Percentiles rank a stretch among this genome's conserved stretches.
Evolutionary conservation across 2,329 filamentous ascomycete genomes (phyloP).

Genomic region (Aspergillus pseudonomiae): DNA sequence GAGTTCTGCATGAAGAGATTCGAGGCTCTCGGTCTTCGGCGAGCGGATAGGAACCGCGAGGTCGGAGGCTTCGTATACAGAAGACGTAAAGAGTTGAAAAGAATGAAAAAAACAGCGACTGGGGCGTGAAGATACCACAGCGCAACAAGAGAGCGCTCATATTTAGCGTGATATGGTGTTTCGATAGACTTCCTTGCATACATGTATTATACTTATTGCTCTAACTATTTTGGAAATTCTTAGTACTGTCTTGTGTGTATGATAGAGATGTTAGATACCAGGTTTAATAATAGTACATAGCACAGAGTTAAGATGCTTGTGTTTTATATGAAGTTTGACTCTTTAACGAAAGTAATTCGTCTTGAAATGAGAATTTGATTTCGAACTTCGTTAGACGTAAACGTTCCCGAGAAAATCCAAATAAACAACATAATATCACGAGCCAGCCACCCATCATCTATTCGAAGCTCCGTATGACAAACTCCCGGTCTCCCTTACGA

Average conservation of each 20-base stretch:
- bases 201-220: not conserved
- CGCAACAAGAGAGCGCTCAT: not conserved
- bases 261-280: slow-evolving; percentile 2
- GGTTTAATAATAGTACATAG: not conserved
- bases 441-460: slow-evolving; percentile 1
- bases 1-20: slow-evolving; percentile 40
- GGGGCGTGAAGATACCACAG: not conserved
- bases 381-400: not conserved
- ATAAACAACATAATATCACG: not conserved
- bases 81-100: slow-evolving; percentile 14
- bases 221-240: not conserved
- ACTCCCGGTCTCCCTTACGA: not conserved
- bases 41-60: slow-evolving; percentile 38
- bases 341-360: not conserved
- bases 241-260: not conserved
- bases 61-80: slow-evolving; percentile 34
- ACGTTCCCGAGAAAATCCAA: not conserved
- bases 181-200: not conserved
- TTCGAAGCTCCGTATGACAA: not conserved
- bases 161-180: not conserved
- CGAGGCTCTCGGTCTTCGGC: slow-evolving; percentile 28
- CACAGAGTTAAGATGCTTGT: not conserved
- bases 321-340: too few relatives aligned
- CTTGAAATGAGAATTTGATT: not conserved
- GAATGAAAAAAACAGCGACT: slow-evolving; percentile 5